These are phyloP conservation scores for Botrytis porri DNA, from an alignment of 2,329 filamentous ascomycete species.

Conservation along the genomic window DNA sequence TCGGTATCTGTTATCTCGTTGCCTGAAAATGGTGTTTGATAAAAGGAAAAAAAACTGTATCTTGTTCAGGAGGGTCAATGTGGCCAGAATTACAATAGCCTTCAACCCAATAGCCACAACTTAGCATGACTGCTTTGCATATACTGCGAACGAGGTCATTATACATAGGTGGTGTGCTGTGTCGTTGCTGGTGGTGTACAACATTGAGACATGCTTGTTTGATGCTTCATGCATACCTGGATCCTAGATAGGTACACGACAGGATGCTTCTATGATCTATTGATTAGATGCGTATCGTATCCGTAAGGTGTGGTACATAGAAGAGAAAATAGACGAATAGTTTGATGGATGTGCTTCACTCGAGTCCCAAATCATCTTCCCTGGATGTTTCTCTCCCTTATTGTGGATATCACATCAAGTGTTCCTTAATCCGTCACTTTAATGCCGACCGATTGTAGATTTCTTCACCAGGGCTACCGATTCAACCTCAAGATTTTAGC, in stretches of 20 bases:
- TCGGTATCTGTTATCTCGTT: neutral
- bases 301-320: no score
- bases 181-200: neutral
- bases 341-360: neutral
- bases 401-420: neutral
- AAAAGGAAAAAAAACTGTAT: neutral
- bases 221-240: neutral
- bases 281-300: constrained; percentile 8
- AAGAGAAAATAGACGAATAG: neutral
- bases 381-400: neutral
- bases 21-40: neutral
- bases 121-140: neutral
- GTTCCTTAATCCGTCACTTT: neutral
- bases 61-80: neutral
- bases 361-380: neutral
- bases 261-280: constrained; percentile 15
- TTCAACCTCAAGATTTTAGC: neutral
- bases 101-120: neutral
- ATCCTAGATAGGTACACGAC: constrained; percentile 1
- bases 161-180: neutral
- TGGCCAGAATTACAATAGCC: no score
- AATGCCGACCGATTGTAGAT: no score
- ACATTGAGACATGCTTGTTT: neutral
- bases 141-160: neutral
- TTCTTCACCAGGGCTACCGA: neutral